Evolutionary conservation across 495 filamentous ascomycete species (phyloP).

Genomic region (Amphirosellinia nigrospora): DNA sequence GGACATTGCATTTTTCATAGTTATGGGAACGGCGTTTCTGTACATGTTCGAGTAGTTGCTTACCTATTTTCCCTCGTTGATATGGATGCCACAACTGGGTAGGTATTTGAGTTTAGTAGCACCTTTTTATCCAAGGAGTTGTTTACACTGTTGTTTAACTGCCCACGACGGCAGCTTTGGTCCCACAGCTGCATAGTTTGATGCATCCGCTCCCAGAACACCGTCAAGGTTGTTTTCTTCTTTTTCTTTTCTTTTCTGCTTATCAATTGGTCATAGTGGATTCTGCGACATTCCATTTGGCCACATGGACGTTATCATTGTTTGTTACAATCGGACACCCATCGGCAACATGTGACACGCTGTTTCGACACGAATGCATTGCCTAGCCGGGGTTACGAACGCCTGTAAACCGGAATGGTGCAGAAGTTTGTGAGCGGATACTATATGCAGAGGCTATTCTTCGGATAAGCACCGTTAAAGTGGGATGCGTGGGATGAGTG

Average conservation of each 20-base stretch:
- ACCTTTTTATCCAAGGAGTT: neutral
- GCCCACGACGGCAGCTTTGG: neutral
- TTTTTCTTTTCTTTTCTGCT: neutral
- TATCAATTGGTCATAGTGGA: neutral
- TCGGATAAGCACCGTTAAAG: neutral
- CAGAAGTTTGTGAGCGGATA: neutral
- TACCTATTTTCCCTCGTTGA: neutral
- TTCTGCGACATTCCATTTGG: neutral
- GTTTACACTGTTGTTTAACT: neutral
- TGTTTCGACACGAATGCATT: neutral
- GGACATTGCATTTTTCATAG: neutral
- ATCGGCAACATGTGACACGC: neutral
- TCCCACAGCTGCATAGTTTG: neutral
- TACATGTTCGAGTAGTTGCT: neutral
- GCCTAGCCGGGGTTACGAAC: neutral
- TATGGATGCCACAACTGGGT: neutral
- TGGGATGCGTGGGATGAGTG: slow-evolving; percentile 5
- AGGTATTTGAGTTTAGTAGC: neutral
- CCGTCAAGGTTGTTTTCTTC: neutral
- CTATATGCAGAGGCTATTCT: slow-evolving; percentile 18
- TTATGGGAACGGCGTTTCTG: slow-evolving; percentile 1
- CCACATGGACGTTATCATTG: neutral
- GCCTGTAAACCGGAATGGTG: neutral
- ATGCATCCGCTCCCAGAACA: neutral
- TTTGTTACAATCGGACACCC: neutral